Evolutionary conservation across 495 filamentous ascomycete genomes (phyloP).

Genomic region (Gamarada debralockiae): DNA sequence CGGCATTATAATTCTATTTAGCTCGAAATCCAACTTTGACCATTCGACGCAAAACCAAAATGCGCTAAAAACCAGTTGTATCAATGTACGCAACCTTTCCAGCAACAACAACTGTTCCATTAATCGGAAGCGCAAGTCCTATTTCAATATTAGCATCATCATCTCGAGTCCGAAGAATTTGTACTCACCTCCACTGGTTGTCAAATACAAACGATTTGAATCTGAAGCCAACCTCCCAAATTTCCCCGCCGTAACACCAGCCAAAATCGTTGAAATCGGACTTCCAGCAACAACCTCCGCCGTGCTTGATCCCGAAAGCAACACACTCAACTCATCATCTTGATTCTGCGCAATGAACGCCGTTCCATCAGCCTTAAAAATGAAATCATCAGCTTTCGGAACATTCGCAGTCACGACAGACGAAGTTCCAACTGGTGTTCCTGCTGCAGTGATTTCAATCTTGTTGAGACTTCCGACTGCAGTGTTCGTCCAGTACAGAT

Average conservation of each 20-base stretch:
- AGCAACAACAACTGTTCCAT: slow-evolving; percentile 26
- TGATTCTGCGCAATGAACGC: neutral
- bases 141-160: neutral
- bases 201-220: slow-evolving; percentile 1
- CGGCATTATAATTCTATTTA: too few species aligned
- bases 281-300: slow-evolving; percentile 1
- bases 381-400: neutral
- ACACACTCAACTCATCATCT: neutral
- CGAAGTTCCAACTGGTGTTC: neutral
- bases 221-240: slow-evolving; percentile 2
- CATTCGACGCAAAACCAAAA: neutral
- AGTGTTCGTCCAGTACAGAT: slow-evolving; percentile 38
- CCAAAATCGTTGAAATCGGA: neutral
- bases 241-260: slow-evolving; percentile 6
- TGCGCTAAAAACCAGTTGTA: neutral
- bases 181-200: slow-evolving; percentile 2
- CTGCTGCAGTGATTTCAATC: neutral
- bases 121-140: slow-evolving; percentile 10
- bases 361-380: slow-evolving; percentile 3
- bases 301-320: neutral
- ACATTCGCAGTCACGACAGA: neutral
- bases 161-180: neutral
- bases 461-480: neutral
- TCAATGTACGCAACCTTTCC: slow-evolving; percentile 24
- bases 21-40: too few species aligned